A percentile compares a stretch with the other conserved stretches of the same genome.
phyloP scores from a whole-genome alignment of 441 rosid species.

The Francoa sonchifolia region DNA sequence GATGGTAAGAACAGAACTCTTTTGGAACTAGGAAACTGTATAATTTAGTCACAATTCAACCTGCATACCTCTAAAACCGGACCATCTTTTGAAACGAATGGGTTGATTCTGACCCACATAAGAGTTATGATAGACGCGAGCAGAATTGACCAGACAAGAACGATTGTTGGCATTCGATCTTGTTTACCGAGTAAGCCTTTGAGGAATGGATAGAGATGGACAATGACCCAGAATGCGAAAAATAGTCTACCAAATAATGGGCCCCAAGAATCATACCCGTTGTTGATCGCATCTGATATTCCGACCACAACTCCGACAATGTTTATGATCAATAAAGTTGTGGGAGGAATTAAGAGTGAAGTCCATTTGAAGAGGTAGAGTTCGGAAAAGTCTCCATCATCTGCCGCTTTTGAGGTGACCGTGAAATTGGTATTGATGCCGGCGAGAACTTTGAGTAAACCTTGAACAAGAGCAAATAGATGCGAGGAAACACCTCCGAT shows the following conservation, averaged over 20 bases:
- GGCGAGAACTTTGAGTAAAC: slow-evolving; percentile 85
- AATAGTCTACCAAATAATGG: slow-evolving; percentile 78
- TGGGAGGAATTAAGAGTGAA: slow-evolving; percentile 66
- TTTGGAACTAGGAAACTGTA: too few relatives aligned
- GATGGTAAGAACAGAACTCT: too few relatives aligned
- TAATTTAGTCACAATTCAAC: slow-evolving; percentile 48
- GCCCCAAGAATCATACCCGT: slow-evolving; percentile 93
- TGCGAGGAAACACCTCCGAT: slow-evolving; percentile 96
- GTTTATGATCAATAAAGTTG: slow-evolving; percentile 63
- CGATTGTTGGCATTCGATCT: slow-evolving; percentile 72
- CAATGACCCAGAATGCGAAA: slow-evolving; percentile 85
- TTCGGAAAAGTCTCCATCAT: slow-evolving; percentile 81
- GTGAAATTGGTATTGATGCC: slow-evolving; percentile 93
- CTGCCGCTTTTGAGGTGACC: slow-evolving; percentile 91
- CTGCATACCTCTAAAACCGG: slow-evolving; percentile 68
- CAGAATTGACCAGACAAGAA: slow-evolving; percentile 83
- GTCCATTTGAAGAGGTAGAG: slow-evolving; percentile 94
- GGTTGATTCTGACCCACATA: slow-evolving; percentile 82
- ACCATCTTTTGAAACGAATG: slow-evolving; percentile 55
- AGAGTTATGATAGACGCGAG: slow-evolving; percentile 75
- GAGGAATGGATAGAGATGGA: slow-evolving; percentile 93
- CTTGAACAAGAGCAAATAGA: slow-evolving; percentile 88
- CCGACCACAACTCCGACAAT: slow-evolving; percentile 73
- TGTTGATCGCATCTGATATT: slow-evolving; percentile 74
- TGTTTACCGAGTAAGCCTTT: slow-evolving; percentile 83